phyloP scores from a whole-genome alignment of 2,329 filamentous ascomycete genomes.

The Penicillium occitanis region DNA sequence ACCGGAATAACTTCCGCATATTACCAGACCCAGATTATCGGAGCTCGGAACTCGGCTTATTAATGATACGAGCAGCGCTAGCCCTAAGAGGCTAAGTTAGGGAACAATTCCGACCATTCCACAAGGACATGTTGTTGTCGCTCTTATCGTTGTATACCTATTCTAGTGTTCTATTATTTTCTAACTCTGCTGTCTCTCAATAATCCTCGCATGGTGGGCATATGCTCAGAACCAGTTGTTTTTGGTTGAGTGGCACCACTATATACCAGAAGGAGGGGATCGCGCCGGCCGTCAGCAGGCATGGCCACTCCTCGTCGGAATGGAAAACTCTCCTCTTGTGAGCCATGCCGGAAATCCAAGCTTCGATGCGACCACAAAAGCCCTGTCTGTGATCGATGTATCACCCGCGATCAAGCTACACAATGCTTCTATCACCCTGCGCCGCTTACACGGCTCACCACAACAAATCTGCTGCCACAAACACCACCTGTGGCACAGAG shows the following conservation, averaged over 20 bases:
- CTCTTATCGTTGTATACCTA: background rate
- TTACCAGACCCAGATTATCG: background rate
- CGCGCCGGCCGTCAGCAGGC: background rate
- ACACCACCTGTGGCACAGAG: background rate
- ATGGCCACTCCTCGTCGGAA: slow-evolving; percentile 1
- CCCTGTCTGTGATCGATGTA: slow-evolving; percentile 2
- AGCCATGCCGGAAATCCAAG: slow-evolving; percentile 2
- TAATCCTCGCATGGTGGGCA: background rate
- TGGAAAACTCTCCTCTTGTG: slow-evolving; percentile 3
- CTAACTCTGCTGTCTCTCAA: background rate
- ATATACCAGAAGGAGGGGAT: background rate
- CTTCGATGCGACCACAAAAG: slow-evolving; percentile 3
- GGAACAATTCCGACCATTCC: background rate
- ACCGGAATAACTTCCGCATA: background rate
- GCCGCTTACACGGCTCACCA: background rate
- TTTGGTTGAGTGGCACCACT: background rate
- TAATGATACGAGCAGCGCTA: background rate
- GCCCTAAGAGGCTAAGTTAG: background rate
- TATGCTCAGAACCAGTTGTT: background rate
- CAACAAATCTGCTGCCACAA: background rate
- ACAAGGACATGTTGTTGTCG: background rate
- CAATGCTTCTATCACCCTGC: slow-evolving; percentile 11
- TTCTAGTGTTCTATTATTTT: background rate
- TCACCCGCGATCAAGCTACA: background rate
- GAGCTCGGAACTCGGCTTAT: background rate